Conservation (phyloP, 495 filamentous ascomycete species). For the Bathelium albidoporum region DNA sequence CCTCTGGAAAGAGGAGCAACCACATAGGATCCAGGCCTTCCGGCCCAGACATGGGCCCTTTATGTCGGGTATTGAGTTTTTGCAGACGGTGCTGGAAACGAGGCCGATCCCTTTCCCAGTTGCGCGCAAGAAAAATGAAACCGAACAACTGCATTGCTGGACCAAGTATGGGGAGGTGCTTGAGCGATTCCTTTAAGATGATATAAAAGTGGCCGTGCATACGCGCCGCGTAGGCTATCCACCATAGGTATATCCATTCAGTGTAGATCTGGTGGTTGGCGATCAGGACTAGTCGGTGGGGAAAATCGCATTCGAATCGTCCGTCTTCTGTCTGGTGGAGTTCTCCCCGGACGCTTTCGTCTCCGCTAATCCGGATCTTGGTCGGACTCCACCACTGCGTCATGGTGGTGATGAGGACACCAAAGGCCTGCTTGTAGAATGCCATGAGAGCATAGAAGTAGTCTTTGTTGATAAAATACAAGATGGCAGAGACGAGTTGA, state of each 20-base stretch:
- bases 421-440: constrained; percentile 65
- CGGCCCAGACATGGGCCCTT: constrained; percentile 37
- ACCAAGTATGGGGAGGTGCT: constrained; percentile 64
- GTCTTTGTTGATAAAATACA: constrained; percentile 60
- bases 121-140: constrained; percentile 77
- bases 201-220: constrained; percentile 81
- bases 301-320: constrained; percentile 59
- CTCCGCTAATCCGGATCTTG: constrained; percentile 63
- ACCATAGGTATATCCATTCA: constrained; percentile 86
- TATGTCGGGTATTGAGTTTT: constrained; percentile 50
- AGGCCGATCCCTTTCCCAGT: constrained; percentile 68
- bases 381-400: constrained; percentile 78
- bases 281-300: constrained; percentile 67
- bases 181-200: constrained; percentile 73
- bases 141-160: constrained; percentile 72
- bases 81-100: constrained; percentile 56
- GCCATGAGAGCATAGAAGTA: constrained; percentile 71
- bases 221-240: constrained; percentile 64
- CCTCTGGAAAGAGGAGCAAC: constrained; percentile 76
- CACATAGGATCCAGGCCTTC: constrained; percentile 61
- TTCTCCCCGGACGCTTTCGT: constrained; percentile 60
- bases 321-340: constrained; percentile 55
- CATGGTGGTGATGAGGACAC: constrained; percentile 60
- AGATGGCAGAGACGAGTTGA: constrained; percentile 57
- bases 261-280: constrained; percentile 84